Base-by-base conservation (phyloP, 176 grass and related monocot genomes). In the Sorghum bicolor region DNA sequence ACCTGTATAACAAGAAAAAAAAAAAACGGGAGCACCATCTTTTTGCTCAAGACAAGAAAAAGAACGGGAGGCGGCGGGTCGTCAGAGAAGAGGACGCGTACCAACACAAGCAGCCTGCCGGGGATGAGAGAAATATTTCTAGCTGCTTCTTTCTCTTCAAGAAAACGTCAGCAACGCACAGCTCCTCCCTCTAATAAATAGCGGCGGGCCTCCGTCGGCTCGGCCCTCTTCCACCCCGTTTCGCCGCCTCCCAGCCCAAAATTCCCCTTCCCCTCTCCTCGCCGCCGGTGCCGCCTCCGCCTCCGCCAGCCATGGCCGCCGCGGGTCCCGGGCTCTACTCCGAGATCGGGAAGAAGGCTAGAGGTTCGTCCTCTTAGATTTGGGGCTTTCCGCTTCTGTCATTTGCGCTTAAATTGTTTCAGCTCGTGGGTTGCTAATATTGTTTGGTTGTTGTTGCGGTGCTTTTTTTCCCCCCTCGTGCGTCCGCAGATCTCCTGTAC, bases 271-370 rank as follows among this genome's bases (percentile, higher is more conserved):
- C 5, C 30, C 15, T 9, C 5, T 12, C 24, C 36, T 36, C 41
- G 47, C 61, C 45, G 38, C 74, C 12, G 45, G 20, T 34, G 34
- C 74, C 66, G 0, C 36, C 34, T 4, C 14, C 57, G 12, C 57
- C 40, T 4, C 53, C 61, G 11, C 78, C n/a, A 50, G 87, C 75
- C 75, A 80, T 74, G 75, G 81, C 64, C 16, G 32, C 83, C 24
- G 62, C 43, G 5, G 88, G 88, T 52, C 93, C 89, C 2, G 89
- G 93, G 43, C 82, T 92, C 70, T 94, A 94, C 81, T 37, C 82
- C 10, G 89, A 78, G 37, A 92, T 94, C 73, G 89, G 93, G 29
- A 90, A 92, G 85, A 90, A 85, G 79, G 85, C 93, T 6, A 87
- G 93, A 83, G 89, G 93, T 92, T 5, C 0, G 26, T 28, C 5